Evolutionary conservation across 495 filamentous ascomycete genomes (phyloP), one percentile per base, ranked within the genome.

Genomic region (Monascus purpureus): DNA sequence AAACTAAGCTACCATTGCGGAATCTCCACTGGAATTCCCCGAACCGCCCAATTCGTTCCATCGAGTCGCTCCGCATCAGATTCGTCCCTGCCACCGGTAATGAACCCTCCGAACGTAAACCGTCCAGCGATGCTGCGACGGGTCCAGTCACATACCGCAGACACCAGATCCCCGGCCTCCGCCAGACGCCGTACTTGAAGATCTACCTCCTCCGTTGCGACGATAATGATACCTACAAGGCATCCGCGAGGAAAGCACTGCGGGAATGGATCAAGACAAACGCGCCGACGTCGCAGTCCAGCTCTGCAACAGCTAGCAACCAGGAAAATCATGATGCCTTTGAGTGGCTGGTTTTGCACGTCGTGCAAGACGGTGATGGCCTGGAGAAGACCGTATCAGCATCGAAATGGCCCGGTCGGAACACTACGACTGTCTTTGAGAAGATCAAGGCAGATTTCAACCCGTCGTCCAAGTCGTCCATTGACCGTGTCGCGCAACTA

Each of bases 1-100:
- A 79, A 27, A 59, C 76, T 29, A 77, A 84, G 25, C 68, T 97
- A 3, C 90, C 90, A 8, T 66, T 97, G n/a, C 77, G 75, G 33
- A 88, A 94, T 49, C 75, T 97, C 28, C 80, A 95, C 49, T 97
- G 90, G 90, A 90, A 93, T 52, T 93, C 92, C 5, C 80, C 90
- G 28, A 77, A 76, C 16, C 78, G 90, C 7, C 88, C 92, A 7
- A 62, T 93, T 24, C 76, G 90, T 30, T 93, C 88, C 16, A 96
- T 97, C 52, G 76, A 80, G 47, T 84, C 85, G 28, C 72, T 97
- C 24, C 83, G 93, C 45, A 72, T 95, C 45, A 85, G 92, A 29
- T 75, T 96, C 37, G 63, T 85, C 8, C 75, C 79, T 2, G 67
- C 55, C 20, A 55, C 54, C 27, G 36, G 9, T 9, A 4, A 44